Base-by-base conservation (phyloP, 176 grass and related monocot genomes). In the Metroxylon sagu region DNA sequence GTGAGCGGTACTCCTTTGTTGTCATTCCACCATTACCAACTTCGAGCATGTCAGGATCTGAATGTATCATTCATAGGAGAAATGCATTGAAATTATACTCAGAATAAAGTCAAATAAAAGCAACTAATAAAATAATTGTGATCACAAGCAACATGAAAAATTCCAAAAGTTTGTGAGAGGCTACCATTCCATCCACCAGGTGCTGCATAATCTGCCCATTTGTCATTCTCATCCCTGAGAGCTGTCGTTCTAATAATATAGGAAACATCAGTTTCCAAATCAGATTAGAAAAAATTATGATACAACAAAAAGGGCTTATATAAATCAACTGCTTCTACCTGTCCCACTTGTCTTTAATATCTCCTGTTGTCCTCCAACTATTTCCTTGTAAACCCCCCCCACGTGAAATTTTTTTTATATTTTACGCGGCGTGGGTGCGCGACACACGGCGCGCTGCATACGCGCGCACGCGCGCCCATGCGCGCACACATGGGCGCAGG, bases 41-140 rank as follows among this genome's bases (percentile, higher is more conserved):
- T 69, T 97, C 87, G 56, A 97, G 87, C 87, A 91, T 91, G 55
- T 91, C 87, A 57, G 92, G 92, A 85, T 97, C 92, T 97, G 28
- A 50, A 35, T 66, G 31, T 10, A 35, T 35, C 5, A 1, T 35
- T 7, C 1, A 35, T 35, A 35, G 6, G 31, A 35, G 31, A 35
- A 35, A 7, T 35, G 16, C 17, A 16, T 52, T 51, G 4, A 19
- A 0, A 12, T 1, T 53, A 6, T 19, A 14, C 4, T n/a, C 16
- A 28, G 12, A 4, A 14, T 12, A 15, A 5, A 15, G 3, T 27
- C 21, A 59, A 26, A 26, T 26, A 0, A 19, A 16, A 25, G 1
- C 7, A 60, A 5, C 5, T 17, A n/a, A 28, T 25, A 26, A 25
- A 27, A 16, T 28, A 17, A n/a, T 16, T 23, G 1, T 26, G 7